These are phyloP conservation scores for Aquanectria penicillioides DNA, from an alignment of 2,329 filamentous ascomycete genomes.

Conservation along the genomic window DNA sequence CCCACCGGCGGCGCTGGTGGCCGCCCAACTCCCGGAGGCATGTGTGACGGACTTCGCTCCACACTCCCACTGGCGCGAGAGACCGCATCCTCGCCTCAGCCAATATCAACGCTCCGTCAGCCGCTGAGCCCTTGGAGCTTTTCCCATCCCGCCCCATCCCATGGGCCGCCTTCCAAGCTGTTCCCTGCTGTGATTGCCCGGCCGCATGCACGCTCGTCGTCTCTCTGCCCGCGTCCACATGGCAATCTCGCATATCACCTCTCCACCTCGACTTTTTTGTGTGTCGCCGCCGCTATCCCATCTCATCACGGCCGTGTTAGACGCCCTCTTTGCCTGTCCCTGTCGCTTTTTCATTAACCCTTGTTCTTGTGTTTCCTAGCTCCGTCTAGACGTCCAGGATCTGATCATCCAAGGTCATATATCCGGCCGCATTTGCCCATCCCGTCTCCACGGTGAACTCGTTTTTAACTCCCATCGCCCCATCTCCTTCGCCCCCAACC, in stretches of 20 bases:
- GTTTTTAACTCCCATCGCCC: constrained; percentile 35
- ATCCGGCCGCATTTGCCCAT: constrained; percentile 36
- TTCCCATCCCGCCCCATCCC: constrained; percentile 19
- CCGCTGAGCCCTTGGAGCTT: constrained; percentile 51
- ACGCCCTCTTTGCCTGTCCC: constrained; percentile 20
- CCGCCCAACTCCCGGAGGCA: constrained; percentile 28
- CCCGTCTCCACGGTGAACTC: constrained; percentile 34
- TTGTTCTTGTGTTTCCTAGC: constrained; percentile 27
- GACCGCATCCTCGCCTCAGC: constrained; percentile 48
- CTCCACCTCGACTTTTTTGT: constrained; percentile 29
- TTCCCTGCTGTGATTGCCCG: constrained; percentile 38
- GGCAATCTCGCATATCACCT: constrained; percentile 43
- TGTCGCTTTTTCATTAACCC: constrained; percentile 30
- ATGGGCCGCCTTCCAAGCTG: constrained; percentile 21
- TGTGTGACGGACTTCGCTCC: constrained; percentile 38
- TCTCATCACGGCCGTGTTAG: constrained; percentile 8
- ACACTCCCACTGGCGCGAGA: constrained; percentile 37
- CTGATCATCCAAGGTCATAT: constrained; percentile 40
- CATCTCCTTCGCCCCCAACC: constrained; percentile 24
- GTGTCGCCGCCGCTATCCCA: constrained; percentile 33
- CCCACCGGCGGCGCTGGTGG: constrained; percentile 34
- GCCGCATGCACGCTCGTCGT: constrained; percentile 16
- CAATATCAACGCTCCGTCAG: constrained; percentile 64
- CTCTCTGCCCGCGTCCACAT: constrained; percentile 39
- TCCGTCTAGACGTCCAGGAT: constrained; percentile 32